Conservation (phyloP, 371 early-diverging fungal genomes). For the Fennellomyces sp. region DNA sequence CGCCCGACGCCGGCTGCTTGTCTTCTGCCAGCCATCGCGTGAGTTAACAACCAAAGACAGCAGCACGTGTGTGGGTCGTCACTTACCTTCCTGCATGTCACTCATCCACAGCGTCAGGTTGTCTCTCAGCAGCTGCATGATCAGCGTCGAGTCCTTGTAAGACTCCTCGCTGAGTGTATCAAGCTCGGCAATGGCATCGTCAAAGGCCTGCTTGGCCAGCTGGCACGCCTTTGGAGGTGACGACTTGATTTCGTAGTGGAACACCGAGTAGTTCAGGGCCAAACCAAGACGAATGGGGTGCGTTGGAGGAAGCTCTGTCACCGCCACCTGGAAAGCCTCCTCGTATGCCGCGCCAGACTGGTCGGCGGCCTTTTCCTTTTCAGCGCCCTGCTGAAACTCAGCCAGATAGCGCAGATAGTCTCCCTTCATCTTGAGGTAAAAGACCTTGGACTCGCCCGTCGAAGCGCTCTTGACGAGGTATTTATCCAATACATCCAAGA, state of each 20-base stretch:
- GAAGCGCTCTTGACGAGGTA: constrained; percentile 86
- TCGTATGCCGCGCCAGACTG: constrained; percentile 96
- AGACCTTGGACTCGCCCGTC: constrained; percentile 96
- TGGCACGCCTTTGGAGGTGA: constrained; percentile 98
- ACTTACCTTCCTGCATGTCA: constrained; percentile 85
- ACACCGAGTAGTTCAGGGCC: constrained; percentile 99
- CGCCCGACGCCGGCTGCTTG: neutral
- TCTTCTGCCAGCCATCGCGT: too few relatives aligned
- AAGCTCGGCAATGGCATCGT: constrained; percentile 98
- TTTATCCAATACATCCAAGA: constrained; percentile 89
- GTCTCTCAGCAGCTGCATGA: constrained; percentile 99
- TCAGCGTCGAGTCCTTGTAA: constrained; percentile 99
- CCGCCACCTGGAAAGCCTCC: constrained; percentile 93
- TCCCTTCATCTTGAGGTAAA: constrained; percentile 99
- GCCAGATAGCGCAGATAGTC: constrained; percentile 99
- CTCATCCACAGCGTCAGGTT: constrained; percentile 99
- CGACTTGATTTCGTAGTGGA: constrained; percentile 99
- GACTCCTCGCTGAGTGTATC: constrained; percentile 98
- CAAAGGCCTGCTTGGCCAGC: constrained; percentile 99
- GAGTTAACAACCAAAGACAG: too few relatives aligned
- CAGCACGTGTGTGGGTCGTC: neutral
- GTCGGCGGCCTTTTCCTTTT: constrained; percentile 86
- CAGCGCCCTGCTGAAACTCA: constrained; percentile 91
- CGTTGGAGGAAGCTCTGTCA: constrained; percentile 92
- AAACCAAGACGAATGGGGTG: constrained; percentile 99